Evolutionary conservation across 257 asterid genomes (phyloP), one percentile per base, ranked within the genome.

Genomic region (Solanum sejunctum): DNA sequence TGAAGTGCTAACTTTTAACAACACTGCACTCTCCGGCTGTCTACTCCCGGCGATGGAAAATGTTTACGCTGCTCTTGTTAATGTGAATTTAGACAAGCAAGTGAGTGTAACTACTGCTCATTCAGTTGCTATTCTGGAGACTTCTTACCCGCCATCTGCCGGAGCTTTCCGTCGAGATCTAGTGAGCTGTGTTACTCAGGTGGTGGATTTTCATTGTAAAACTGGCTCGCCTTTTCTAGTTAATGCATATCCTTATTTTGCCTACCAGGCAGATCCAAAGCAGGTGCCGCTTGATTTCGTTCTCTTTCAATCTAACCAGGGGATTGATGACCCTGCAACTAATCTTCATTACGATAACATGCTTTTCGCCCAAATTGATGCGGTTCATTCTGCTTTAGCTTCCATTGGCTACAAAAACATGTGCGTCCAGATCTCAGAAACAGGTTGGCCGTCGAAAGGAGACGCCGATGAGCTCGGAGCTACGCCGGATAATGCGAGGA

Each of bases 371-470:
- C 99, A 95, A 84, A 90, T 94, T 18, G 99, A 95, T 85, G 99
- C 98, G 1, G 94, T 96, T 7, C 90, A 94, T 39, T 87, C 94
- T 0, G 99, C 99, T 3, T 57, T 94, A 79, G 95, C 91, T 81
- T 86, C 87, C 72, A 83, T 94, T 12, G 98, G 98, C 45, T 95
- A 91, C 78, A 89, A 90, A 85, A 91, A 93, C 54, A 92, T 93
- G 18, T 85, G 93, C 43, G 83, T 95, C 3, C 98, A 95, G 94
- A 91, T 95, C 88, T 93, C 99, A 23, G 99, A 95, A 72, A 94
- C 99, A 0, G 99, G 99, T 5, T 95, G 99, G 99, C 98, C 99
- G 47, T 93, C 98, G 49, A 92, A 91, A 10, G 99, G 99, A 15
- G 99, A 95, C 88, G 82, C 88, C 12, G 93, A 94, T 47, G 99